A percentile compares a stretch with the other conserved stretches of the same genome.
These are phyloP conservation scores for Somion occarium DNA, from an alignment of 1,284 basidiomycete species.

Conservation along the genomic window DNA sequence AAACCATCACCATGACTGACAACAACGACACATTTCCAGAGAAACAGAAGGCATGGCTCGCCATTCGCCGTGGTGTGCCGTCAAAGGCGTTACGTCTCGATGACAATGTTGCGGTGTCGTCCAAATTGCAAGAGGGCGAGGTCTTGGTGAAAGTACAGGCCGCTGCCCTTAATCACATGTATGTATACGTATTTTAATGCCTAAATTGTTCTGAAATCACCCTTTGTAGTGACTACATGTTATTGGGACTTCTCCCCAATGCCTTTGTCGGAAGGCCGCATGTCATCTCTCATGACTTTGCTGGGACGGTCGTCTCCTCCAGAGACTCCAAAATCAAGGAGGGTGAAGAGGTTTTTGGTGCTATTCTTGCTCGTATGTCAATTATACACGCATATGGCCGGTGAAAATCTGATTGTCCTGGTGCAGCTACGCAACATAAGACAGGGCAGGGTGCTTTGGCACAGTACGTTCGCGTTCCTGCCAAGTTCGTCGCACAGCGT, in stretches of 20 bases:
- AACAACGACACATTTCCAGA: conserved; percentile 4
- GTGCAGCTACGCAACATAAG: conserved; percentile 19
- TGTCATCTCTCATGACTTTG: conserved; percentile 55
- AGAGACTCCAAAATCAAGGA: conserved; percentile 45
- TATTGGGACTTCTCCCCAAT: conserved; percentile 48
- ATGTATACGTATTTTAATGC: no score
- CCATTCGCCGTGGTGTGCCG: conserved; percentile 33
- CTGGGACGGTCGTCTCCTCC: conserved; percentile 53
- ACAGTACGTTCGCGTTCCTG: conserved; percentile 45
- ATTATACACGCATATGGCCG: background rate
- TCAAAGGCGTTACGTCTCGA: conserved; percentile 39
- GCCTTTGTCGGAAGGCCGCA: conserved; percentile 45
- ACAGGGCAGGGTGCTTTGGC: conserved; percentile 47
- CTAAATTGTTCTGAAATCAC: conserved; percentile 2
- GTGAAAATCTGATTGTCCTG: background rate
- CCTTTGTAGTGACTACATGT: conserved; percentile 46
- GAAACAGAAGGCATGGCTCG: conserved; percentile 32
- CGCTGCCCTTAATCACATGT: conserved; percentile 67
- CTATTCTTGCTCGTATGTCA: conserved; percentile 32
- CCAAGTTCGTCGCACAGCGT: conserved; percentile 36
- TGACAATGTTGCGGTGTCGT: conserved; percentile 41
- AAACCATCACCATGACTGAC: no score
- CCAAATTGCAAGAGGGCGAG: conserved; percentile 38
- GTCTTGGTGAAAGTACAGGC: conserved; percentile 60
- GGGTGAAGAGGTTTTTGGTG: conserved; percentile 61